phyloP scores from a whole-genome alignment of 2,329 filamentous ascomycete species.

The Clarireedia monteithiana region DNA sequence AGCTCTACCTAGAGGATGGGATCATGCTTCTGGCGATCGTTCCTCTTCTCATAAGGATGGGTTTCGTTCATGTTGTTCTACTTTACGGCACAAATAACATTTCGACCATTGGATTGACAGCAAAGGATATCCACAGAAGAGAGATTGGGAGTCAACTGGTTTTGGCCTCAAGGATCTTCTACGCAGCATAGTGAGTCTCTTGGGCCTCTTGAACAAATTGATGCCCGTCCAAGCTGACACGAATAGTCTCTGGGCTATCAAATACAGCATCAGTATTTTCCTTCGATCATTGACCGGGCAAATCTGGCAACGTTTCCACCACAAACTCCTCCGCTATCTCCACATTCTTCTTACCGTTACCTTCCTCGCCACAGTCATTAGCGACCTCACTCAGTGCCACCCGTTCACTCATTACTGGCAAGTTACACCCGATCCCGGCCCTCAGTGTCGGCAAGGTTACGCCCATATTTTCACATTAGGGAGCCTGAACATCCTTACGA shows the following conservation, averaged over 20 bases:
- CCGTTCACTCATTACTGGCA: conserved; percentile 71
- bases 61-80: conserved; percentile 74
- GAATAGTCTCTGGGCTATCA: conserved; percentile 78
- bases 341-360: conserved; percentile 67
- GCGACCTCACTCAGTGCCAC: conserved; percentile 73
- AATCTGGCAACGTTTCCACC: conserved; percentile 72
- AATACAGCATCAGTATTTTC: conserved; percentile 83
- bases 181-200: conserved; percentile 71
- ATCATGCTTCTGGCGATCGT: conserved; percentile 74
- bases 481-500: conserved; percentile 76
- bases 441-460: conserved; percentile 75
- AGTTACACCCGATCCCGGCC: conserved; percentile 73
- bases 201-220: neutral
- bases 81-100: conserved; percentile 90
- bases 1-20: conserved; percentile 79
- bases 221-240: conserved; percentile 5
- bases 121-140: conserved; percentile 52
- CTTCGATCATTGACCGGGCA: conserved; percentile 74
- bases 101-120: conserved; percentile 43
- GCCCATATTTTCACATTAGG: conserved; percentile 82
- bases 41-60: conserved; percentile 77
- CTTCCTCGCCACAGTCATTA: conserved; percentile 70
- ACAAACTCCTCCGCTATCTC: conserved; percentile 60
- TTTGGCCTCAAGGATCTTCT: conserved; percentile 72
- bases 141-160: conserved; percentile 74